Base-by-base conservation (phyloP, 371 early-diverging fungal species). In the Circinella minor region DNA sequence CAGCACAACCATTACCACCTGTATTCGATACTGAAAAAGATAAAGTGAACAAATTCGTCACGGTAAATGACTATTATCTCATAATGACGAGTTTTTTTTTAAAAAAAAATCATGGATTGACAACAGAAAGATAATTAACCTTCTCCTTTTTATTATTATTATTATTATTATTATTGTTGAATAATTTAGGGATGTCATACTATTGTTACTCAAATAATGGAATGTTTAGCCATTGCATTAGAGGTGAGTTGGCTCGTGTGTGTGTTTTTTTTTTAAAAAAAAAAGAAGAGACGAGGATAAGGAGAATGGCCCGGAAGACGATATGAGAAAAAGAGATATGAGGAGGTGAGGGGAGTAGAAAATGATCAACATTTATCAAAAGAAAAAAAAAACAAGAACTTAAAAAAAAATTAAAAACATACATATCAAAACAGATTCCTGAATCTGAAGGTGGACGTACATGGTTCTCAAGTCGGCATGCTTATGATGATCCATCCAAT, bases 381-480 rank as follows among this genome's bases (percentile, higher is more conserved):
- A 27, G 1, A 27, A 27, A 27, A 27, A 27, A 27, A 0, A 27
- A 27, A 27, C 27, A 27, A 27, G 2, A 27, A 27, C 43, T 43
- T 43, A 9, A 3, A 9, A 6, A 43, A 43, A 43, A 43, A 43
- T 3, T 6, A 43, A 9, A 43, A 9, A 9, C 43, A 43, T 43
- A 43, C 3, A 43, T 43, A 11, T 9, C 6, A 43, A 5, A 51
- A 13, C 55, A 84, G 70, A 83, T 86, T 11, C 79, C 83, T 10
- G 77, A 80, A 49, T 49, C 68, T 11, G 77, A 80, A n/a, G 83
- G 88, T 9, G 86, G 84, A 20, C 64, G 69, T 14, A 63, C 74
- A 51, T 89, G 73, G 71, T 86, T 87, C 68, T 72, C 82, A 57
- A 61, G 69, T 39, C 71, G 80, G 37, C 88, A 88, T 63, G 66